phyloP scores from a whole-genome alignment of 2,329 filamentous ascomycete genomes.

The Dactylellina sp. region DNA sequence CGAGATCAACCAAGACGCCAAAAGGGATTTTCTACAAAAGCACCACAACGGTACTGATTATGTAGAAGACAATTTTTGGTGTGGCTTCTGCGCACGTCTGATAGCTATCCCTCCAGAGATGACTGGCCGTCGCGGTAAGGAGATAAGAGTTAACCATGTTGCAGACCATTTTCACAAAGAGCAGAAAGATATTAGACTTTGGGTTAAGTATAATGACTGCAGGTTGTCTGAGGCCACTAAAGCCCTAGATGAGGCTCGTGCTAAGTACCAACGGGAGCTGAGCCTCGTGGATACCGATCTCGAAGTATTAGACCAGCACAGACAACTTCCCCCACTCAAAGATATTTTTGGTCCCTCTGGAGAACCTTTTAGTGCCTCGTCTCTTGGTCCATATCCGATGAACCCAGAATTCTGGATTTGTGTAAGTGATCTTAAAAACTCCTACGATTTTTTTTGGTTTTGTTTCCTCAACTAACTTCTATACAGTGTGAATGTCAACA shows the following conservation, averaged over 20 bases:
- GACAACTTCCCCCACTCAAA: constrained; percentile 39
- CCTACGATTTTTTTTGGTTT: background rate
- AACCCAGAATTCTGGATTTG: constrained; percentile 50
- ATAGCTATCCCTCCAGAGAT: constrained; percentile 69
- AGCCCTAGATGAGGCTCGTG: constrained; percentile 24
- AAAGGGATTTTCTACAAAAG: constrained; percentile 67
- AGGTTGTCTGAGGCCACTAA: constrained; percentile 26
- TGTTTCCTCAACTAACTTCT: background rate
- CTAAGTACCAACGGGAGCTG: constrained; percentile 24
- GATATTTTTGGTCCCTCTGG: constrained; percentile 43
- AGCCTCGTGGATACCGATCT: constrained; percentile 32
- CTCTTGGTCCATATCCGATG: constrained; percentile 21
- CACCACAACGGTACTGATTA: constrained; percentile 74
- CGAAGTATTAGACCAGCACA: constrained; percentile 28
- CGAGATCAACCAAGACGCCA: constrained; percentile 58
- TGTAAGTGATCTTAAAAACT: constrained; percentile 19
- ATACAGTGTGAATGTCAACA: constrained; percentile 48
- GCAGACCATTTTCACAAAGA: constrained; percentile 72
- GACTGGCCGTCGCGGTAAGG: constrained; percentile 69
- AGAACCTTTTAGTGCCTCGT: constrained; percentile 32
- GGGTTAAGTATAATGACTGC: constrained; percentile 47
- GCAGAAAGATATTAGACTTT: constrained; percentile 48
- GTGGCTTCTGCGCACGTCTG: constrained; percentile 78
- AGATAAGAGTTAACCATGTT: constrained; percentile 77
- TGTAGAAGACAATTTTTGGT: constrained; percentile 79